Evolutionary conservation across 306 rosid genomes (phyloP), one percentile per base, ranked within the genome.

Genomic region (Potentilla sterilis): DNA sequence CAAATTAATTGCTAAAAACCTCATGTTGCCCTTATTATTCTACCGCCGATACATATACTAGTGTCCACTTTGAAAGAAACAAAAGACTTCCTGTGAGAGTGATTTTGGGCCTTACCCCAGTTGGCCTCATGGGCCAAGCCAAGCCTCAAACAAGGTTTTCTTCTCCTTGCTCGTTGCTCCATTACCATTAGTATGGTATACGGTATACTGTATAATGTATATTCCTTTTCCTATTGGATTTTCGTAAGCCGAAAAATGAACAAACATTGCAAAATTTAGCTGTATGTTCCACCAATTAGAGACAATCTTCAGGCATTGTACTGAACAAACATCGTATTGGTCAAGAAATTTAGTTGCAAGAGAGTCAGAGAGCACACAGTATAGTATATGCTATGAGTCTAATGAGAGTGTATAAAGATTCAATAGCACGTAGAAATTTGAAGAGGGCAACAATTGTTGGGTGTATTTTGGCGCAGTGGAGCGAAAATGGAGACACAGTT

Each of bases 401-500:
- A 5, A 12, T 32, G 18, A 12, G 34, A 22, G 37, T 21, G 16
- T 22, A 9, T 58, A 12, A 28, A 59, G 37, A 61, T 32, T 18
- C 69, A 63, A 16, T 51, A 7, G 3, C n/a, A 40, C 2, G 9
- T 32, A 58, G 4, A 61, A 28, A 61, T 28, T 32, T 61, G 41
- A 61, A 12, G 40, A 61, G 19, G 40, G 35, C 4, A 61, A 48
- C 62, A 24, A 43, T 67, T 81, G 62, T 75, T 51, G 78, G 76
- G 24, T 77, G 70, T 57, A 55, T 62, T 70, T 52, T 81, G 57
- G 78, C 61, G 77, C 76, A 69, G 77, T 76, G 84, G 61, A 72
- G 10, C 77, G 68, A 37, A 49, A 32, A 54, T 13, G 79, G 88
- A 79, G 81, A 79, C 82, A 77, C 40, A 57, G 16, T 65, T 79